Conservation (phyloP, 116 monocot species). For the Iris pallida region DNA sequence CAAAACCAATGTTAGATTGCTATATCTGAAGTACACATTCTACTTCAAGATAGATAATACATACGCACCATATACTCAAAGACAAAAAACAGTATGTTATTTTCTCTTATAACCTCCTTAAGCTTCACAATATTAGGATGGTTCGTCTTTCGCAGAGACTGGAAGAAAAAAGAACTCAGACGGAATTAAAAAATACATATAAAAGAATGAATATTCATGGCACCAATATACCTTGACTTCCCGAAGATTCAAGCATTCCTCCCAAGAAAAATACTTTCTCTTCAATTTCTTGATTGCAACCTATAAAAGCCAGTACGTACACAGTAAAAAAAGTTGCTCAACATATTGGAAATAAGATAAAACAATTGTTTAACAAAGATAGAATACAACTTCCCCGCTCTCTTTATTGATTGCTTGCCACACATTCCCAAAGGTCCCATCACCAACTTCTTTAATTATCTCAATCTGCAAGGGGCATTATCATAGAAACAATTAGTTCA, state of each 20-base stretch:
- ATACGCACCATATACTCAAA: constrained; percentile 71
- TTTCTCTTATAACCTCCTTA: constrained; percentile 73
- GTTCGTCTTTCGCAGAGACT: constrained; percentile 63
- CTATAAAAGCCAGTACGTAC: constrained; percentile 17
- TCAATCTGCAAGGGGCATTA: constrained; percentile 31
- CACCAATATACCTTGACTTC: constrained; percentile 55
- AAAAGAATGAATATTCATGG: not conserved
- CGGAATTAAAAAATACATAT: not conserved
- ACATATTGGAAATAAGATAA: too few relatives aligned
- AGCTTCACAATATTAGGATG: constrained; percentile 79
- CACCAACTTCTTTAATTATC: constrained; percentile 83
- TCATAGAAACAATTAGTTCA: not conserved
- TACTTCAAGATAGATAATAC: too few relatives aligned
- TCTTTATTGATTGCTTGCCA: constrained; percentile 77
- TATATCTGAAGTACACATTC: too few relatives aligned
- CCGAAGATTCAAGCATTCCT: constrained; percentile 66
- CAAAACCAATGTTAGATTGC: too few relatives aligned
- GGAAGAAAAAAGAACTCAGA: not conserved
- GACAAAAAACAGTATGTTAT: constrained; percentile 51
- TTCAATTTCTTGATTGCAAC: constrained; percentile 77
- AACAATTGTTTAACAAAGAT: not conserved
- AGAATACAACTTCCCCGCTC: constrained; percentile 63
- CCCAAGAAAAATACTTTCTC: constrained; percentile 72
- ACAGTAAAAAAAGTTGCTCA: not conserved
- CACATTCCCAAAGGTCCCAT: constrained; percentile 81